These are phyloP conservation scores for Miamiensis avidus DNA, from an alignment of 169 alveolate species.

Conservation along the genomic window DNA sequence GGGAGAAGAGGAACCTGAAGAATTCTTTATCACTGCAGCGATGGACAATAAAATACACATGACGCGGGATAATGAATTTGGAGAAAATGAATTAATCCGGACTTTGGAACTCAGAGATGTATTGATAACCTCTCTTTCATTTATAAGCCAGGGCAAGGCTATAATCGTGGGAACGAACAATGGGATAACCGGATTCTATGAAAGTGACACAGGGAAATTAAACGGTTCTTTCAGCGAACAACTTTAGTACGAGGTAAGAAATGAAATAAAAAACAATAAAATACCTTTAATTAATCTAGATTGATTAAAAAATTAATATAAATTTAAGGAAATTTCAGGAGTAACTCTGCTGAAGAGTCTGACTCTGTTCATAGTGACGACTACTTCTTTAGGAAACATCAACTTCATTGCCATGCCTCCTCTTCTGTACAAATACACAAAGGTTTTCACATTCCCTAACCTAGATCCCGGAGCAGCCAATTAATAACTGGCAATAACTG, in stretches of 20 bases:
- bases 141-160: slow-evolving; percentile 21
- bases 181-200: slow-evolving; percentile 41
- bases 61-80: slow-evolving; percentile 53
- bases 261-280: not conserved
- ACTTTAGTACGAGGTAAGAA: slow-evolving; percentile 40
- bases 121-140: slow-evolving; percentile 19
- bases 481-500: slow-evolving; percentile 25
- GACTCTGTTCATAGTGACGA: slow-evolving; percentile 13
- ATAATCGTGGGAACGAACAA: slow-evolving; percentile 40
- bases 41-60: slow-evolving; percentile 43
- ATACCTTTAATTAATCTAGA: too few species aligned
- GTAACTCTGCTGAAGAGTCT: not conserved
- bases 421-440: slow-evolving; percentile 33
- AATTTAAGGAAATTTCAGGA: not conserved
- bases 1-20: not conserved
- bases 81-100: slow-evolving; percentile 44
- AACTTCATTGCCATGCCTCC: slow-evolving; percentile 46
- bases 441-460: slow-evolving; percentile 29
- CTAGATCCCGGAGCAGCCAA: slow-evolving; percentile 28
- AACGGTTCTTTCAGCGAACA: slow-evolving; percentile 39
- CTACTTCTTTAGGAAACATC: slow-evolving; percentile 41
- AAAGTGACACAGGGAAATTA: slow-evolving; percentile 46
- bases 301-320: too few species aligned
- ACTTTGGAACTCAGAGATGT: slow-evolving; percentile 39
- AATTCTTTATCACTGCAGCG: slow-evolving; percentile 35